Base-by-base conservation (phyloP, 805 yeast genomes). In the Candida schatavii region DNA sequence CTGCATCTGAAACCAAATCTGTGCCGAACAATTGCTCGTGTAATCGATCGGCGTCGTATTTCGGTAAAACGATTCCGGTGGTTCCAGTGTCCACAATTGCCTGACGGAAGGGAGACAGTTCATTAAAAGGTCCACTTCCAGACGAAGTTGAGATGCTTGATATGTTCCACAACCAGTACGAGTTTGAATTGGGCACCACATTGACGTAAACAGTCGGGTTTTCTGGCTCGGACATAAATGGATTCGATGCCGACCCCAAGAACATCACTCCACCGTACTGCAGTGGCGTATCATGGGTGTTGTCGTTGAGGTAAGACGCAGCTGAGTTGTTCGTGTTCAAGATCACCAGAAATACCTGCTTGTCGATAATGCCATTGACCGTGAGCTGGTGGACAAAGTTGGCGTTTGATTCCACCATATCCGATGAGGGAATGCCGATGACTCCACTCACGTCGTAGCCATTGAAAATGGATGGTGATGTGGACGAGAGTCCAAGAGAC, bases 31-130 rank as follows among this genome's bases (percentile, higher is more conserved):
- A 59, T 23, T 44, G 27, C 31, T 45, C 35, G 52, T 82, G 87
- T 13, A 81, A 42, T 18, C 47, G 62, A 31, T 68, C 44, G 1
- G 87, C 86, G 52, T 82, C 87, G 19, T 57, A 62, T 10, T 72
- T 57, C 4, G 85, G 79, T 33, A 80, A 58, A 3, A 78, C 77
- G 20, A 82, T 58, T 3, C 83, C 74, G 0, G 87, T 81, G 2
- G 88, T 81, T 18, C 88, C 88, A 5, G 84, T 77, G 55, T 82
- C 88, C 17, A 82, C 63, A 22, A 81, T 67, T 5, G 79, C 81
- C 3, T 56, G 46, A 52, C 76, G 62, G n/a, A 60, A 48, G 17
- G 29, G 41, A 26, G 55, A 47, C 2, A 60, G 46, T 13, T 46
- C 48, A 28, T 54, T 30, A 23, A 46, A 31, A 29, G 38, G 20